Evolutionary conservation across 23 red algal genomes (phyloP), one percentile per base, ranked within the genome.

Genomic region (Gracilaria vermiculophylla): DNA sequence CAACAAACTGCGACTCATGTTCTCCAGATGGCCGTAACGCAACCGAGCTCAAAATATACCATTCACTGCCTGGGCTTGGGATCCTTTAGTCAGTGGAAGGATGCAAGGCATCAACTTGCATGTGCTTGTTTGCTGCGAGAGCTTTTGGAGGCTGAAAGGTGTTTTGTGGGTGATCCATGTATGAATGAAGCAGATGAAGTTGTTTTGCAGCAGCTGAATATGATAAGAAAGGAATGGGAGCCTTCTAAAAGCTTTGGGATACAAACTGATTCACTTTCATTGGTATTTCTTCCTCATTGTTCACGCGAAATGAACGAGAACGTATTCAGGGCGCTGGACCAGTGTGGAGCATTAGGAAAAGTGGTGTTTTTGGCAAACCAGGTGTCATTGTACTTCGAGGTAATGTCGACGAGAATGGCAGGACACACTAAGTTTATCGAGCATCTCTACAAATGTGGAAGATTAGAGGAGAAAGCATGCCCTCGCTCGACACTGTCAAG

Each of bases 231-330:
- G 69, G 53, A 66, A 29, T 42, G 44, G 32, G n/a, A 78, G 20
- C 28, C 35, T 14, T 16, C 36, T 2, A 32, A 64, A 27, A 39
- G 37, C 21, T 28, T 48, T 37, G 7, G 8, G 50, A 13, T 70
- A 41, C 15, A 14, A 33, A 35, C 45, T 36, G 51, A 27, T 9
- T 27, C 21, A 19, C 44, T 20, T 39, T 5, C 54, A 39, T 44
- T 88, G 20, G 14, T 88, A 34, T 77, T 88, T 32, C 66, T 88
- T 65, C 84, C 84, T 1, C 84, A 88, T 78, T 88, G 84, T 43
- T 27, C 45, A 1, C 41, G 45, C 53, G 66, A 76, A 20, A 21
- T 88, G 16, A 76, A 88, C 36, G 72, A 77, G 2, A 4, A 19
- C 6, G 58, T 77, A n/a, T 21, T 88, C n/a, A 20, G 20, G 5